Evolutionary conservation across 129 eudicot genomes (phyloP), one percentile per base, ranked within the genome.

Genomic region (Cynara cardunculus): DNA sequence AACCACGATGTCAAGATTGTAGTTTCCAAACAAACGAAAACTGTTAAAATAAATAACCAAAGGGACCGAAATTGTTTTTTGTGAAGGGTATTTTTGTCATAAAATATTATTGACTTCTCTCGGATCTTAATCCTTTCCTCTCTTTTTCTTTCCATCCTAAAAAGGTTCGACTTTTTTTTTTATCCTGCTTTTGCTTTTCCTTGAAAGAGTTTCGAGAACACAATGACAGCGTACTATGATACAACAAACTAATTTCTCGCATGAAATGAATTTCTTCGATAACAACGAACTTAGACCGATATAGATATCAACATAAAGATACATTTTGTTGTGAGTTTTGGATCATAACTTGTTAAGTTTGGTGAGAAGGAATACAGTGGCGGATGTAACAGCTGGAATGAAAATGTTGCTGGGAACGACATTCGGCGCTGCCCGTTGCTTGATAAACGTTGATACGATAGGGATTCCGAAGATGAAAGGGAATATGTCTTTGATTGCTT

Each of bases 381-480:
- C 96, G 27, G 98, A 94, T 39, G 98, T 92, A 75, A 94, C 90
- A 0, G 61, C 90, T 0, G 98, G 94, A 83, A 92, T 90, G 87
- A 90, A 92, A 74, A 87, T 27, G 10, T 90, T 90, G 77, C 90
- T 86, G 5, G 97, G 98, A 22, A 94, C 62, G 7, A 85, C 81
- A 3, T 79, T 82, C 0, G 98, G 97, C 44, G 88, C 82, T 1
- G 88, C 46, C 4, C 85, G 74, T 78, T 89, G 91, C 82, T 94
- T 94, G 76, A 89, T 65, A 74, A 94, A 83, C 11, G 89, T 82
- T 41, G 98, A 77, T 7, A 90, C 75, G 3, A 87, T 32, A 2
- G 98, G 98, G 62, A 91, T 89, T 73, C 97, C 98, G 41, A 88
- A 92, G 56, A 94, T 84, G 88, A 90, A 91, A 34, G 92, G 74